Evolutionary conservation across 139 green algal genomes (phyloP), one percentile per base, ranked within the genome.

Genomic region (Dunaliella sp.): DNA sequence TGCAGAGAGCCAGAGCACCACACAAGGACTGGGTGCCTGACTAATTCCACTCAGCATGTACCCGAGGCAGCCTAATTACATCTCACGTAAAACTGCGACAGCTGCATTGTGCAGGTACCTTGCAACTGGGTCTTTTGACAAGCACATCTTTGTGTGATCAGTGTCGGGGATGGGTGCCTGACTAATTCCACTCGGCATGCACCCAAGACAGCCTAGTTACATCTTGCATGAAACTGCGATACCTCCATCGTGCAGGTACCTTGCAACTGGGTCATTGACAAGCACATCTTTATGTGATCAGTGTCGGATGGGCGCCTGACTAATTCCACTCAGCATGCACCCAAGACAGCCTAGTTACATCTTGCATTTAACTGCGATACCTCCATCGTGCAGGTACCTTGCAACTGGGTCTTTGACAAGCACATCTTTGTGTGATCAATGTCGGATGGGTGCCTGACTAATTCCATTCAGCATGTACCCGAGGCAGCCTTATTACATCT

Each of bases 191-290:
- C n/a, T n/a, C n/a, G n/a, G n/a, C n/a, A n/a, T n/a, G n/a, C n/a
- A n/a, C n/a, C n/a, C n/a, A n/a, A n/a, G n/a, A n/a, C n/a, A n/a
- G n/a, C n/a, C n/a, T n/a, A n/a, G n/a, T n/a, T n/a, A n/a, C n/a
- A n/a, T n/a, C n/a, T n/a, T n/a, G n/a, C n/a, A n/a, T n/a, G n/a
- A n/a, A n/a, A n/a, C n/a, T n/a, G n/a, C n/a, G n/a, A n/a, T n/a
- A n/a, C n/a, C n/a, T n/a, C n/a, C n/a, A n/a, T n/a, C n/a, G n/a
- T 94, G 94, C 31, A 83, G 92, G 84, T 91, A 93, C 38, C 83
- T 98, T 3, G 96, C 96, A 0, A 95, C 88, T 34, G 96, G 96
- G 2, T 95, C 90, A 1, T 95, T 97, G 96, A 98, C 86, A 88
- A 91, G 37, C 86, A 88, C 36, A 38, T 98, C 82, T 87, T 94